Base-by-base conservation (phyloP, 2,329 filamentous ascomycete species). In the Dichotomopilus funicola region DNA sequence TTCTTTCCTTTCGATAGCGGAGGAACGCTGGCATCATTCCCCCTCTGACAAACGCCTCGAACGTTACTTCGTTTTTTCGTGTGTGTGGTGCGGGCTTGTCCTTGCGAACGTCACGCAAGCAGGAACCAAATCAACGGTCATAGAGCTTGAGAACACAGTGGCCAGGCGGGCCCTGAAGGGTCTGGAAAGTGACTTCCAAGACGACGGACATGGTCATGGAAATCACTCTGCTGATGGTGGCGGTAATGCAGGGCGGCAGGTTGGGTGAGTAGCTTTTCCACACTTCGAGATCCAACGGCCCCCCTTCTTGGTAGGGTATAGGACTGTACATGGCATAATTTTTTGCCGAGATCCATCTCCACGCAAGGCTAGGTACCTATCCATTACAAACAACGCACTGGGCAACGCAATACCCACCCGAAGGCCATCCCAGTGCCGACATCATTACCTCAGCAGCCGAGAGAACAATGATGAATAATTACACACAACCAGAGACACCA, bases 151-250 rank as follows among this genome's bases (percentile, higher is more conserved):
- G 49, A 13, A 56, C 49, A 35, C 6, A 6, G 44, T 38, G 49
- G 33, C 40, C 12, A 48, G 43, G 34, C 27, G 44, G 38, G 49
- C 49, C 54, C 1, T 49, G 38, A 27, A 7, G 54, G 34, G 37
- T 44, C 37, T 43, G 54, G 44, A 56, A 10, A 49, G 38, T 56
- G 44, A 56, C 54, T 27, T 51, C 54, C 49, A 56, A 38, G 6
- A 56, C 54, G 33, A 40, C 38, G 44, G 54, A 48, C 54, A 56
- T 56, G 44, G 54, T 51, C 44, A 52, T 52, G 12, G 54, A 49
- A 19, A 56, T 4, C 33, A 51, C 49, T 49, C n/a, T 52, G 34
- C 13, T 43, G 44, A 56, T 56, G 12, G 49, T 56, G 44, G 44
- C 49, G 44, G 49, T 56, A 36, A 56, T 12, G 2, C 33, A 34